Percentiles rank a stretch among this genome's conserved stretches.
These are phyloP conservation scores for Theileria parva DNA, from an alignment of 169 alveolate species.

Conservation along the genomic window DNA sequence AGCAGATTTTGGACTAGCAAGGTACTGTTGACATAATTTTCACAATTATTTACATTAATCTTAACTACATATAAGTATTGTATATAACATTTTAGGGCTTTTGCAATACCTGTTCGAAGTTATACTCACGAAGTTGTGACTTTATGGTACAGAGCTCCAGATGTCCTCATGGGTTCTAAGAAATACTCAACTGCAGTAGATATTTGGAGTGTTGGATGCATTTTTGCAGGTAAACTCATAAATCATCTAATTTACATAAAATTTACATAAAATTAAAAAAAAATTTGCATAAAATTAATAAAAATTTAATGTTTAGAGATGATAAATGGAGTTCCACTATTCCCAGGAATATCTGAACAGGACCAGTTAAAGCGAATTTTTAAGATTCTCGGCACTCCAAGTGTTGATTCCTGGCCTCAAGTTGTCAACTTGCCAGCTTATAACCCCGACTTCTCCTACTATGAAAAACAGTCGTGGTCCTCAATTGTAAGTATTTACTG, in stretches of 20 bases:
- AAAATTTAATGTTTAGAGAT: constrained; percentile 79
- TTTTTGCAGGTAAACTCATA: constrained; percentile 81
- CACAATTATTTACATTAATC: background rate
- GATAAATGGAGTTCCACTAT: constrained; percentile 96
- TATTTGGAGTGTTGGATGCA: constrained; percentile 98
- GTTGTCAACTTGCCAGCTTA: constrained; percentile 90
- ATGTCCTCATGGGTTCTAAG: constrained; percentile 96
- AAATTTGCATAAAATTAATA: constrained; percentile 8
- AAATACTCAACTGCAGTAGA: constrained; percentile 98
- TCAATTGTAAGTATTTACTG: constrained; percentile 53
- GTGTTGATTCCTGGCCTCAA: constrained; percentile 89
- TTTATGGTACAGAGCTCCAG: constrained; percentile 99
- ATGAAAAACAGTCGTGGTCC: constrained; percentile 75
- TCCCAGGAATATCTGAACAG: constrained; percentile 95
- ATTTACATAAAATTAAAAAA: too few species aligned
- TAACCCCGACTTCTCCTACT: constrained; percentile 79
- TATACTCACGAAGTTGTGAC: constrained; percentile 99
- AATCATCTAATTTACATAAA: background rate
- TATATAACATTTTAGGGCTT: constrained; percentile 82
- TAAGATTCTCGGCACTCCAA: constrained; percentile 95
- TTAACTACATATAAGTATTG: background rate
- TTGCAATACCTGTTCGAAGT: constrained; percentile 96
- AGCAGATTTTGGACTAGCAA: constrained; percentile 99
- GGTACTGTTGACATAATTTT: constrained; percentile 41
- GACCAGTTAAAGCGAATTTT: constrained; percentile 96